Conservation (phyloP, 75 land plant genomes). For the Chamaecyparis obtusa region DNA sequence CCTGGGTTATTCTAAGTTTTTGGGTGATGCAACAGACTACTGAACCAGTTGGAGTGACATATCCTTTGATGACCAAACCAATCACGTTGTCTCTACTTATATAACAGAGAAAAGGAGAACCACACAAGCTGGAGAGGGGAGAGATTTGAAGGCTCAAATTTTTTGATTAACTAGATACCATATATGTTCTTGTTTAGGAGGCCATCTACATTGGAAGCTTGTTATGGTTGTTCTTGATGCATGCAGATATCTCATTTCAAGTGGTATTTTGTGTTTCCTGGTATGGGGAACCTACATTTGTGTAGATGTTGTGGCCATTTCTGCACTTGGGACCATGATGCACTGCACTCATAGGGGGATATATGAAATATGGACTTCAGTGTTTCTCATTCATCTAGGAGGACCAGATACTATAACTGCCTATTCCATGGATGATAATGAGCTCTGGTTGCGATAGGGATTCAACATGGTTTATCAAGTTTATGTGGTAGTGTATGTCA, state of each 20-base stretch:
- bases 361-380: slow-evolving; percentile 26
- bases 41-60: too few species aligned
- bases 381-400: slow-evolving; percentile 26
- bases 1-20: too few species aligned
- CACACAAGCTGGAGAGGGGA: too few species aligned
- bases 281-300: slow-evolving; percentile 18
- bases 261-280: not conserved
- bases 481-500: slow-evolving; percentile 7
- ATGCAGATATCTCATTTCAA: not conserved
- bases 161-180: too few species aligned
- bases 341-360: not conserved
- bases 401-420: slow-evolving; percentile 35
- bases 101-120: too few species aligned
- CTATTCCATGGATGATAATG: slow-evolving; percentile 25
- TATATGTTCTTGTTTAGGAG: too few species aligned
- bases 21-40: too few species aligned
- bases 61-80: too few species aligned
- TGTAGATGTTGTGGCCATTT: slow-evolving; percentile 13
- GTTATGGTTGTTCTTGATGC: not conserved
- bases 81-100: too few species aligned
- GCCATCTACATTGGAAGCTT: not conserved
- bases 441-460: slow-evolving; percentile 28
- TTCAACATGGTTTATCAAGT: slow-evolving; percentile 17
- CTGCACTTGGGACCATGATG: slow-evolving; percentile 17
- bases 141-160: too few species aligned